Base-by-base conservation (phyloP, 352 stramenopile species). In the Pythium rishiriense region DNA sequence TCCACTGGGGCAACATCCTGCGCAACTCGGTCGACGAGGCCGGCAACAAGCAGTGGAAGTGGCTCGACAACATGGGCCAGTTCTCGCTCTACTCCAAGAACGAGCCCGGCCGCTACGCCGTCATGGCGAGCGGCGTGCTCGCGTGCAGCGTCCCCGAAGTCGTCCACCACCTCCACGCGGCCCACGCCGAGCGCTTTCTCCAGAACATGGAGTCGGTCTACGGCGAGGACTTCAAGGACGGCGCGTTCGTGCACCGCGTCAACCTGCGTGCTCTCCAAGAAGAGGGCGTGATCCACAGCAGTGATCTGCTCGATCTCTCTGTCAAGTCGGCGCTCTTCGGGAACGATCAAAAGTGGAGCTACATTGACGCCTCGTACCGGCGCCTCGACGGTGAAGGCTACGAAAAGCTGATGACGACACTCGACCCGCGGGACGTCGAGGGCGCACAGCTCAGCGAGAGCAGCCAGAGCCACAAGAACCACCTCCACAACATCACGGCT, bases 341-440 rank as follows among this genome's bases (percentile, higher is more conserved):
- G 48, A 64, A 70, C 51, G 22, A 67, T 35, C 39, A 74, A 45
- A 63, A 68, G 43, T 74, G 67, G 67, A 64, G 56, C 39, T 74
- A 59, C 41, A 6, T 74, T 10, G 67, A 74, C 29, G 61, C 61
- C 15, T 10, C 55, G 21, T 59, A 64, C 37, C 49, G 54, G 0
- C 54, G 66, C 33, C 48, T 51, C 12, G 46, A 61, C n/a, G 63
- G 63, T 28, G 12, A 49, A 9, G 26, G 56, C 37, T 73, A 58
- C 26, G 66, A 73, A 43, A 73, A 69, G 66, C 28, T 69, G 42
- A 64, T 42, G 48, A 69, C 66, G 2, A 66, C 66, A 4, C 60
- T 73, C 14, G 25, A 57, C 14, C 56, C 60, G 3, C 25, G 43
- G 4, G 66, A 69, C 26, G 48, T 69, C 35, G 31, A 64, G 12